A percentile compares a stretch with the other conserved stretches of the same genome.
phyloP scores from a whole-genome alignment of 2,329 filamentous ascomycete species.

The Fusarium subtropicale region DNA sequence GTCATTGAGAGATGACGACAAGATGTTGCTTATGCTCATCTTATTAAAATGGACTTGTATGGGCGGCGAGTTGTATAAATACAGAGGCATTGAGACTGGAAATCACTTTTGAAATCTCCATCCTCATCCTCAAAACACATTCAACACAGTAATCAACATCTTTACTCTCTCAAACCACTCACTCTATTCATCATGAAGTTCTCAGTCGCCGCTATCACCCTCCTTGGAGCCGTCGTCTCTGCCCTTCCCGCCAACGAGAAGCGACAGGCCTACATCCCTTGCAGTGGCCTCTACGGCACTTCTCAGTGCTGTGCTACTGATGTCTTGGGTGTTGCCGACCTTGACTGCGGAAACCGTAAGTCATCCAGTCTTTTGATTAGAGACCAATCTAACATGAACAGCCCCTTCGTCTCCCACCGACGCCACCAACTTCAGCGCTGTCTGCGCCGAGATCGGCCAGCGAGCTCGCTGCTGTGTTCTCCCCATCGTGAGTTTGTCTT shows the following conservation, averaged over 20 bases:
- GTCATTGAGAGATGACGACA: slow-evolving; percentile 32
- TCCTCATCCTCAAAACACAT: neutral
- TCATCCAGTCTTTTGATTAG: neutral
- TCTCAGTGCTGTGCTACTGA: slow-evolving; percentile 72
- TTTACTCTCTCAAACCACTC: slow-evolving; percentile 13
- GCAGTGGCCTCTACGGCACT: slow-evolving; percentile 56
- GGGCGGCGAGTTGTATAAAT: slow-evolving; percentile 26
- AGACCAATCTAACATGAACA: slow-evolving; percentile 18
- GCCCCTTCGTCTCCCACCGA: slow-evolving; percentile 51
- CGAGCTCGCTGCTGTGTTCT: slow-evolving; percentile 68
- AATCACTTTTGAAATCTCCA: neutral
- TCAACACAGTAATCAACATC: neutral
- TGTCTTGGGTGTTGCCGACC: slow-evolving; percentile 66
- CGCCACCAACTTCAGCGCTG: slow-evolving; percentile 57
- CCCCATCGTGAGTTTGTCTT: slow-evolving; percentile 54
- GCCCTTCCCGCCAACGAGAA: slow-evolving; percentile 50
- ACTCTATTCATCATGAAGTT: slow-evolving; percentile 48
- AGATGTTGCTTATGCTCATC: neutral
- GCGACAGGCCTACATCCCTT: slow-evolving; percentile 55
- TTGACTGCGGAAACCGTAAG: slow-evolving; percentile 68
- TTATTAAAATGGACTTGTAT: slow-evolving; percentile 8
- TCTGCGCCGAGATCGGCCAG: slow-evolving; percentile 63
- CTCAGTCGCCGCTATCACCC: slow-evolving; percentile 46
- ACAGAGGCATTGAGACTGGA: neutral
- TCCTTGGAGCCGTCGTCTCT: slow-evolving; percentile 41